Evolutionary conservation across 73 alveolate genomes (phyloP), one percentile per base, ranked within the genome.

Genomic region (Blepharisma stoltei): DNA sequence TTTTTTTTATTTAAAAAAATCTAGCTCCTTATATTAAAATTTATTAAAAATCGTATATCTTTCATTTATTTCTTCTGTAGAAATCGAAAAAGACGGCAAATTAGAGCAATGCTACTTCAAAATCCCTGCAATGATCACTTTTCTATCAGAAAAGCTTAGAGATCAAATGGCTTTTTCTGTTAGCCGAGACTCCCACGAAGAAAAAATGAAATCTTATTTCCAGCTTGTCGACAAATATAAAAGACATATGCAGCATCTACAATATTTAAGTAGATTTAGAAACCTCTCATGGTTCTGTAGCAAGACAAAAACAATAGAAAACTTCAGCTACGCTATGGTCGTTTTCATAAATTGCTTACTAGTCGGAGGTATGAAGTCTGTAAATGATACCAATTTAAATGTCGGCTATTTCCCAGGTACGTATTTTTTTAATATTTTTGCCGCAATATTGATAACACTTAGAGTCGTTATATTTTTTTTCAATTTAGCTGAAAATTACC

Each of bases 11-110:
- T 55, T 14, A 55, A 55, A 55, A 55, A 55, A 55, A 7, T 21
- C 41, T 55, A 7, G 9, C 41, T 8, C 9, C 18, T 55, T 55
- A 7, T 55, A 6, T 6, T 55, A 7, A 55, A 55, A 20, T 21
- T 9, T 21, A 55, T 14, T 21, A 20, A 55, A 7, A 7, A 8
- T 55, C 44, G 18, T 37, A 7, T 69, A 69, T 43, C 14, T 53
- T 44, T 14, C 45, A 0, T n/a, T 44, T 9, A 69, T 44, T 14
- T 9, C 79, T 37, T 37, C 76, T 14, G 60, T 69, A 18, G 79
- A 69, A 69, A 69, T 69, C 41, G 69, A 69, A 9, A 44, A 69
- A 44, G 79, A 69, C 25, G 79, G 79, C n/a, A 18, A 38, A 18
- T 18, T 69, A 9, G 79, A 69, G 27, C 11, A 69, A 46, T 38